A percentile compares a stretch with the other conserved stretches of the same genome.
phyloP scores from a whole-genome alignment of 345 rosid genomes.

The Draba incana region DNA sequence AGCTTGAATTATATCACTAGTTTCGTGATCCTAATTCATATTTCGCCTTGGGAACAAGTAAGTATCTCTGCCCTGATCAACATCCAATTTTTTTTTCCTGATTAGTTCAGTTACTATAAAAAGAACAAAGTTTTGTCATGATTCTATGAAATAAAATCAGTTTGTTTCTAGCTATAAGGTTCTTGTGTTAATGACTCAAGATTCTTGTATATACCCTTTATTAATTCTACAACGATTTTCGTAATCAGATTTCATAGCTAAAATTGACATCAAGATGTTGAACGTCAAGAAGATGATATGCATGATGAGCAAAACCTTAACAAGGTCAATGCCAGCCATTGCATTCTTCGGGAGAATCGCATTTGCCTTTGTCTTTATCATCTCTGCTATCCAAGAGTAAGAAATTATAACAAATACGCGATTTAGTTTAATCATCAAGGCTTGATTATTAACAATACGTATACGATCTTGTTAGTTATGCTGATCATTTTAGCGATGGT shows the following conservation, averaged over 20 bases:
- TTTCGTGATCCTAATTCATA: not conserved
- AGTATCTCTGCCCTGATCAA: conserved; percentile 18
- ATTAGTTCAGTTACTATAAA: not conserved
- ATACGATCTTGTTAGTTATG: conserved; percentile 19
- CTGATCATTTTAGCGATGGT: conserved; percentile 43
- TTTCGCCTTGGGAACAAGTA: conserved; percentile 32
- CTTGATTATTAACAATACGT: not conserved
- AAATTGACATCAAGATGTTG: conserved; percentile 20
- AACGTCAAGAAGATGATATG: conserved; percentile 24
- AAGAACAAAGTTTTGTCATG: not conserved
- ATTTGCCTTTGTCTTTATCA: conserved; percentile 39
- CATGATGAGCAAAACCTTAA: conserved; percentile 11
- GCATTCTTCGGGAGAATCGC: conserved; percentile 42
- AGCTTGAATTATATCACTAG: not conserved
- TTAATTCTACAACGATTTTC: conserved; percentile 2
- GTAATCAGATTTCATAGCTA: not conserved
- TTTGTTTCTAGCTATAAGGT: not conserved
- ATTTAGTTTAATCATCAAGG: not conserved
- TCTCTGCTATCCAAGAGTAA: conserved; percentile 43
- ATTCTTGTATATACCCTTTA: not conserved
- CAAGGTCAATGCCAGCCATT: conserved; percentile 42
- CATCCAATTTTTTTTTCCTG: not conserved
- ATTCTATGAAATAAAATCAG: not conserved
- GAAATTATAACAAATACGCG: not conserved
- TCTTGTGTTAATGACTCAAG: conserved; percentile 3